phyloP scores from a whole-genome alignment of 208 protist species.

The Leishmania gerbilli region DNA sequence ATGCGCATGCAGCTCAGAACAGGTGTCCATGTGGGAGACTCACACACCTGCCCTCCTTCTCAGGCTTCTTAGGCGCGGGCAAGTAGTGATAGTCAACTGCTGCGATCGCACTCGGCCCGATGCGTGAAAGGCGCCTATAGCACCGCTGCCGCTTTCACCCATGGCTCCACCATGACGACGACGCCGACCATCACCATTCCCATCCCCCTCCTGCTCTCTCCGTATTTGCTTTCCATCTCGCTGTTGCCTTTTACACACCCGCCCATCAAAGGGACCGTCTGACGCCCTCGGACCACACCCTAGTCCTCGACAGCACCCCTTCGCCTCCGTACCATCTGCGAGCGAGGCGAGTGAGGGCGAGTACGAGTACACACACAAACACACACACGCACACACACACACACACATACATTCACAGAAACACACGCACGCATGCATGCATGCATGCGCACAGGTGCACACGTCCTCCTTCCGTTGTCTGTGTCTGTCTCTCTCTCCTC shows the following conservation, averaged over 20 bases:
- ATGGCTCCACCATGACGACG: neutral
- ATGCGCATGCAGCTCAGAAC: neutral
- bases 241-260: neutral
- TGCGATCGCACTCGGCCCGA: neutral
- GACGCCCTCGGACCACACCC: neutral
- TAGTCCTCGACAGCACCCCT: neutral
- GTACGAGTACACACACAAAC: neutral
- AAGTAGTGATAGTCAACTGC: neutral
- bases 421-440: conserved; percentile 1
- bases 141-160: neutral
- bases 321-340: neutral
- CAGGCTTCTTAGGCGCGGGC: neutral
- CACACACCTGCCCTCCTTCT: neutral
- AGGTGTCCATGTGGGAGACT: neutral
- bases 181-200: neutral
- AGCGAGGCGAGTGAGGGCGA: neutral
- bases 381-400: neutral
- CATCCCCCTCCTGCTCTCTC: neutral
- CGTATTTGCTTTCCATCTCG: neutral
- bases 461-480: neutral
- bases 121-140: neutral
- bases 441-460: neutral
- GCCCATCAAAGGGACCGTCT: neutral
- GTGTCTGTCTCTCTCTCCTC: neutral
- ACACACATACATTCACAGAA: neutral